These are phyloP conservation scores for Pythium plurisporium DNA, from an alignment of 352 stramenopile genomes.

Conservation along the genomic window DNA sequence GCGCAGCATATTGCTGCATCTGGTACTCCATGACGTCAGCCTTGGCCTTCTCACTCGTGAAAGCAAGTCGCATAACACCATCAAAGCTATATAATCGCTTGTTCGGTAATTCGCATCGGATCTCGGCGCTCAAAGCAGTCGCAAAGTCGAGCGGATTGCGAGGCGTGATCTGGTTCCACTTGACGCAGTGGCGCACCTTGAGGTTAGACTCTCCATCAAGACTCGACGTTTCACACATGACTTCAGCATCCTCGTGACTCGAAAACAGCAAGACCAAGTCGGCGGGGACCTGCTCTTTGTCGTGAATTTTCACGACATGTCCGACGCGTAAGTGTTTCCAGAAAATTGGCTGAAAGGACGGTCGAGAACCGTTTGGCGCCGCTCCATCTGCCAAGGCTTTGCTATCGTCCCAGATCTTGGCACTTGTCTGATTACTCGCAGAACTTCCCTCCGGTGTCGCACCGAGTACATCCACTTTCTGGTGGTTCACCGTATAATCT, in stretches of 20 bases:
- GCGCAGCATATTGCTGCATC: constrained; percentile 7
- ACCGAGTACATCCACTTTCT: constrained; percentile 43
- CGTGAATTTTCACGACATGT: constrained; percentile 83
- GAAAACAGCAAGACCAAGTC: constrained; percentile 90
- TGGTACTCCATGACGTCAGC: constrained; percentile 17
- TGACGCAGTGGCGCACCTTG: constrained; percentile 66
- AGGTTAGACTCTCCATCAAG: constrained; percentile 83
- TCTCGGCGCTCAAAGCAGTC: constrained; percentile 42
- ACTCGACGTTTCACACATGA: constrained; percentile 80
- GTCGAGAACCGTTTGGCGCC: constrained; percentile 4
- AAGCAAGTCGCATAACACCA: constrained; percentile 46
- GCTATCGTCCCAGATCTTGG: constrained; percentile 10
- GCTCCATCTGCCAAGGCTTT: constrained; percentile 1
- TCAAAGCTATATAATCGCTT: constrained; percentile 82
- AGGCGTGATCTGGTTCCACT: constrained; percentile 47
- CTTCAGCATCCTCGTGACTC: constrained; percentile 62
- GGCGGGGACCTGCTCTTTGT: constrained; percentile 88
- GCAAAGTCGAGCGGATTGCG: constrained; percentile 45
- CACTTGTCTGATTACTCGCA: constrained; percentile 4
- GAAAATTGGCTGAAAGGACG: constrained; percentile 62
- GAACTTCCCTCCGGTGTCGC: constrained; percentile 21
- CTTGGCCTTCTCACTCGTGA: constrained; percentile 26
- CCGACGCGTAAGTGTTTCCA: constrained; percentile 87
- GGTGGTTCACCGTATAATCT: constrained; percentile 72
- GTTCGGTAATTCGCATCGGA: constrained; percentile 76